A percentile compares a stretch with the other conserved stretches of the same genome.
phyloP scores from a whole-genome alignment of 768 basidiomycete genomes.

The Cubamyces lactineus region DNA sequence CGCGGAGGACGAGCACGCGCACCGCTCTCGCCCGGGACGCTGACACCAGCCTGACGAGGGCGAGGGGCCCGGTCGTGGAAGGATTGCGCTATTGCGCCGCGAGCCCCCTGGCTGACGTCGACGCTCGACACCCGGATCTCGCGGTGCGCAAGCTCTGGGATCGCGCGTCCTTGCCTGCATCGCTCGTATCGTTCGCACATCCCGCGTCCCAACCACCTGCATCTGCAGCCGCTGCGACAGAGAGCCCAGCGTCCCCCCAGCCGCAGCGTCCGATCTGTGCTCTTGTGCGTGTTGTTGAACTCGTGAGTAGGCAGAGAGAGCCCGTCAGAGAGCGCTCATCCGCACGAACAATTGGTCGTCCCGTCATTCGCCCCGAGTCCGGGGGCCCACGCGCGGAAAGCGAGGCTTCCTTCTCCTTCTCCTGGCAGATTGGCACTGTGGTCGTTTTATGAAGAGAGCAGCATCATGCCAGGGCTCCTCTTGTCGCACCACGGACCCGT shows the following conservation, averaged over 20 bases:
- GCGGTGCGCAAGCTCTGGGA: constrained; percentile 4
- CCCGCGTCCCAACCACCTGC: background rate
- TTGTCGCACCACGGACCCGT: constrained; percentile 9
- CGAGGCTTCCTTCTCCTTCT: constrained; percentile 13
- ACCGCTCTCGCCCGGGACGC: background rate
- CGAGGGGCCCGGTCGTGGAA: background rate
- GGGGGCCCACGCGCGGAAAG: constrained; percentile 10
- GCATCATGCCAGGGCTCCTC: constrained; percentile 12
- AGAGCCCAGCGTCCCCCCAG: too few relatives aligned
- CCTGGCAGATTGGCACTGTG: background rate
- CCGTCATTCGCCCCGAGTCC: too few relatives aligned
- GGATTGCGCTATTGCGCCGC: constrained; percentile 17
- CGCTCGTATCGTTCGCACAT: background rate
- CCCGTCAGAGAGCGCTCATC: too few relatives aligned
- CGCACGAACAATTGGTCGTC: background rate
- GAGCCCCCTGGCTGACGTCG: constrained; percentile 18
- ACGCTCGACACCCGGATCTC: constrained; percentile 22
- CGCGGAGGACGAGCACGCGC: background rate
- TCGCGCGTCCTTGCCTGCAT: background rate
- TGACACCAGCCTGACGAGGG: too few relatives aligned
- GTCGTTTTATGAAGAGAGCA: background rate
- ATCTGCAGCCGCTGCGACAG: too few relatives aligned
- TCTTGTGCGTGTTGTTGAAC: background rate
- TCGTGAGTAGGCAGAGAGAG: background rate
- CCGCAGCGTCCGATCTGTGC: too few relatives aligned